Conservation (phyloP, 345 rosid genomes). For the Psidium guajava region DNA sequence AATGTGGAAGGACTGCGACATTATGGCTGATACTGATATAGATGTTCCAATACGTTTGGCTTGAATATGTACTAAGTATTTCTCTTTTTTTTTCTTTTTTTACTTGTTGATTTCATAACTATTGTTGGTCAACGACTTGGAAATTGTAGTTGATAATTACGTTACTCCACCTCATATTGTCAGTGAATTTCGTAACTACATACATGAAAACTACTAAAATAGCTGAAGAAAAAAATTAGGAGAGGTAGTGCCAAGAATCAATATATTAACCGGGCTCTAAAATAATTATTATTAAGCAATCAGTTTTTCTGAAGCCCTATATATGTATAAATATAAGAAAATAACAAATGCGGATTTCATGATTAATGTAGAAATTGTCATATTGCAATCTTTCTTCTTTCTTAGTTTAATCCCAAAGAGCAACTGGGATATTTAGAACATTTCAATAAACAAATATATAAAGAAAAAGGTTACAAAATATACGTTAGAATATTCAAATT, state of each 20-base stretch:
- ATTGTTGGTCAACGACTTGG: background rate
- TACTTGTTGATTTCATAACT: background rate
- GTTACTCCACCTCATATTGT: background rate
- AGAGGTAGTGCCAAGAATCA: background rate
- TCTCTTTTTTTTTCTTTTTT: too few relatives aligned
- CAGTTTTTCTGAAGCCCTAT: background rate
- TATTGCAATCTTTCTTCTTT: background rate
- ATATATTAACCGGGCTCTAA: background rate
- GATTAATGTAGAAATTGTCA: background rate
- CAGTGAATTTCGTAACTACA: background rate
- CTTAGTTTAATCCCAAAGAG: background rate
- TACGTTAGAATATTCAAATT: too few relatives aligned
- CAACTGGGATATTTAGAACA: background rate
- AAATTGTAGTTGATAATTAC: background rate
- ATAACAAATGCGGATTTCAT: background rate
- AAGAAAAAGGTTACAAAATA: too few relatives aligned
- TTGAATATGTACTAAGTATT: background rate
- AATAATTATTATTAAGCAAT: too few relatives aligned
- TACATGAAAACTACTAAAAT: too few relatives aligned
- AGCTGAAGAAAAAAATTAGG: background rate
- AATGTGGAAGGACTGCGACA: background rate
- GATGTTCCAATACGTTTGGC: background rate
- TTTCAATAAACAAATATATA: background rate
- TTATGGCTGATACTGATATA: background rate
- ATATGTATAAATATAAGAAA: too few relatives aligned